Conservation (phyloP, 2,329 filamentous ascomycete genomes). For the Calonectria naviculata region DNA sequence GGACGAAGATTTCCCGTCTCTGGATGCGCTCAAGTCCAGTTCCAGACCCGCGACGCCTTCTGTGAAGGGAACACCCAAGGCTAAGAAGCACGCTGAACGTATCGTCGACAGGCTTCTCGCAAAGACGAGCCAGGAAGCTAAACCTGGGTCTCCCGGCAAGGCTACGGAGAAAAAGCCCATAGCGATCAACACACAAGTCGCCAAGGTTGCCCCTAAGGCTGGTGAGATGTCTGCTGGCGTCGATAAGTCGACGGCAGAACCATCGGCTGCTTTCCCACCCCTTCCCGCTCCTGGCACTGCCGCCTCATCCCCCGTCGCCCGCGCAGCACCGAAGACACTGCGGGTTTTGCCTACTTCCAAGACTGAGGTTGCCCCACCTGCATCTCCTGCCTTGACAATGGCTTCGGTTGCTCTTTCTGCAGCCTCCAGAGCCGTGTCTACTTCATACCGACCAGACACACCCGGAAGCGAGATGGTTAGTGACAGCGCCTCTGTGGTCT, state of each 20-base stretch:
- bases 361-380: conserved; percentile 62
- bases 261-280: conserved; percentile 59
- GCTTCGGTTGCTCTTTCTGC: conserved; percentile 44
- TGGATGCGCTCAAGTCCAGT: conserved; percentile 57
- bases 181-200: conserved; percentile 61
- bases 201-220: conserved; percentile 49
- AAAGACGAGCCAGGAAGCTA: conserved; percentile 28
- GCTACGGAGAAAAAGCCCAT: conserved; percentile 45
- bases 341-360: conserved; percentile 77
- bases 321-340: conserved; percentile 71
- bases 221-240: conserved; percentile 40
- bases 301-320: conserved; percentile 61
- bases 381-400: conserved; percentile 44
- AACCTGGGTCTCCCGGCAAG: conserved; percentile 20
- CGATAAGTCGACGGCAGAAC: conserved; percentile 47
- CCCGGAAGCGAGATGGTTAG: conserved; percentile 79
- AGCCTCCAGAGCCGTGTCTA: conserved; percentile 44
- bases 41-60: conserved; percentile 49
- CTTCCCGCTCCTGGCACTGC: conserved; percentile 59
- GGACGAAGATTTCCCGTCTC: conserved; percentile 72
- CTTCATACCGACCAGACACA: conserved; percentile 71
- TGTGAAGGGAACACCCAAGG: conserved; percentile 47
- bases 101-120: conserved; percentile 38
- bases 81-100: conserved; percentile 47
- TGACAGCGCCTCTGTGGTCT: conserved; percentile 81